Percentiles rank a stretch among this genome's conserved stretches.
Conservation (phyloP, 495 filamentous ascomycete genomes). For the Xylaria grammica region DNA sequence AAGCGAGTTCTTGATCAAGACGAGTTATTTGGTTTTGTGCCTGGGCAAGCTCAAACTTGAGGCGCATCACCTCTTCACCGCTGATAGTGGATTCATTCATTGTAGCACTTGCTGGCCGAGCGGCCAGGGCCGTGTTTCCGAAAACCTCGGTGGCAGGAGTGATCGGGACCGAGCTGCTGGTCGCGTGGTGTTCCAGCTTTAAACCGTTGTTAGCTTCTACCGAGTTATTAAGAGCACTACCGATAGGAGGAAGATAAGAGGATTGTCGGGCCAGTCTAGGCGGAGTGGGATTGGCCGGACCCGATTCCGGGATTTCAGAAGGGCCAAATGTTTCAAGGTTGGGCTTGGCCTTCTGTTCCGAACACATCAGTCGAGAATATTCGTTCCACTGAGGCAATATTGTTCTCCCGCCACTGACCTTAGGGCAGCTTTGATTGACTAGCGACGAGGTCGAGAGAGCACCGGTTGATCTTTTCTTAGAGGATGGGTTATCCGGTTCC, state of each 20-base stretch:
- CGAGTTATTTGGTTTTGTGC: conserved; percentile 80
- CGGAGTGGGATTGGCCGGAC: conserved; percentile 64
- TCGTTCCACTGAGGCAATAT: not conserved
- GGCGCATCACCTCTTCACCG: conserved; percentile 52
- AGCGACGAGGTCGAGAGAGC: conserved; percentile 54
- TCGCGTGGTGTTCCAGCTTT: conserved; percentile 52
- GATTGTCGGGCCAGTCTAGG: conserved; percentile 74
- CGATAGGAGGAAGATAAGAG: conserved; percentile 39
- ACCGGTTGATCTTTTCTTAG: conserved; percentile 49
- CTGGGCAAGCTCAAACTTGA: conserved; percentile 76
- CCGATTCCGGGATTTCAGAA: conserved; percentile 38
- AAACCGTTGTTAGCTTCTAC: conserved; percentile 8
- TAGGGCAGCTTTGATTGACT: conserved; percentile 52
- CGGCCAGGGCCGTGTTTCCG: conserved; percentile 48
- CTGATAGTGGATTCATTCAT: conserved; percentile 36
- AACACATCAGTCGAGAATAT: conserved; percentile 35
- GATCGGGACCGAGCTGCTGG: conserved; percentile 59
- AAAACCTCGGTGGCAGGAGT: conserved; percentile 63
- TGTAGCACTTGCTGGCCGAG: conserved; percentile 51
- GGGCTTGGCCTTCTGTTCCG: conserved; percentile 53
- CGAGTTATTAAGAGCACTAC: conserved; percentile 3
- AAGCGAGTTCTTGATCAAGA: conserved; percentile 83
- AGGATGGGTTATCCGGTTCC: conserved; percentile 27
- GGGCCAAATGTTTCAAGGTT: conserved; percentile 46
- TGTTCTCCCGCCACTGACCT: conserved; percentile 41